phyloP scores from a whole-genome alignment of 148 eudicot species.

The Selenicereus undatus region DNA sequence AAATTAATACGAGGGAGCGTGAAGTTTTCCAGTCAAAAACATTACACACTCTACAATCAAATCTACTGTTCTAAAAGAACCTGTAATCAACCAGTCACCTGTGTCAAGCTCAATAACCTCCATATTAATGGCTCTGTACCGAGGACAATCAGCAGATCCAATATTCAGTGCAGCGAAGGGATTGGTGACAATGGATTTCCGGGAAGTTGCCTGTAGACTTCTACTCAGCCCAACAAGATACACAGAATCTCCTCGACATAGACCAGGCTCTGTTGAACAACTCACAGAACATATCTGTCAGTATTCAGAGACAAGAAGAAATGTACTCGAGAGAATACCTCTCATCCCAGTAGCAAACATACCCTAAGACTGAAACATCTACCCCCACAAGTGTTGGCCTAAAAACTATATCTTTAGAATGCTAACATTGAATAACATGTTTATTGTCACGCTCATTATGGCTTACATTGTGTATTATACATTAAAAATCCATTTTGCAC shows the following conservation, averaged over 20 bases:
- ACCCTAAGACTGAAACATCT: no score
- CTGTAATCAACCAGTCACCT: constrained; percentile 39
- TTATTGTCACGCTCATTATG: not conserved
- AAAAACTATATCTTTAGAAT: no score
- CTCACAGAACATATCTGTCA: not conserved
- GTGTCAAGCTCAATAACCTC: constrained; percentile 98
- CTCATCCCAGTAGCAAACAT: no score
- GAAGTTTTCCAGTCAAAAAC: not conserved
- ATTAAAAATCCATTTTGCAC: not conserved
- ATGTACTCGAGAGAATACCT: not conserved
- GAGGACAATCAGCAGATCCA: constrained; percentile 90
- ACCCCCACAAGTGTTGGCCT: no score
- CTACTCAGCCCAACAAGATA: constrained; percentile 94
- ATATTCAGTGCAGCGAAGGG: constrained; percentile 84
- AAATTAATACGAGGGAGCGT: not conserved
- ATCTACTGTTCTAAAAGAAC: not conserved
- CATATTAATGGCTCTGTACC: constrained; percentile 94
- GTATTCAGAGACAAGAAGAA: not conserved
- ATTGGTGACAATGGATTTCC: constrained; percentile 92
- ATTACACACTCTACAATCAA: not conserved
- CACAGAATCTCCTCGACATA: constrained; percentile 90
- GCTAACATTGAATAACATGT: not conserved
- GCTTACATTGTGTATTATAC: not conserved
- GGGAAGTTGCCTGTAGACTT: constrained; percentile 87
- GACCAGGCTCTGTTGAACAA: constrained; percentile 61